phyloP scores from a whole-genome alignment of 345 rosid genomes.

The Durio zibethinus region DNA sequence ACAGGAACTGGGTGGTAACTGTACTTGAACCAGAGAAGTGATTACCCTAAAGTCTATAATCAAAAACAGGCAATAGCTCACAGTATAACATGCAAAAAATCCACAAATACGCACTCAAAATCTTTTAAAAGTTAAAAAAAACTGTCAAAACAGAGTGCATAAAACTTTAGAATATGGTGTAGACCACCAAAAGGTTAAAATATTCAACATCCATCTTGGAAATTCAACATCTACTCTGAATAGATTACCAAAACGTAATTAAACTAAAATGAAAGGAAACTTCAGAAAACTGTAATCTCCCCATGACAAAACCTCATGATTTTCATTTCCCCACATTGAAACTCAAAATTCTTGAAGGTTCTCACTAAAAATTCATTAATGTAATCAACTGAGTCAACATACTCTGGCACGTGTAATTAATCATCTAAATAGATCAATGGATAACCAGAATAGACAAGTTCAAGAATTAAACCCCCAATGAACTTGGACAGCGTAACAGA shows the following conservation, averaged over 20 bases:
- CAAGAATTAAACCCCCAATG: neutral
- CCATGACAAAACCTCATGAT: neutral
- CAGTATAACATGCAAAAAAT: neutral
- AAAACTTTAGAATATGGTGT: neutral
- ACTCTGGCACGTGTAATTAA: neutral
- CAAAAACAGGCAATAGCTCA: neutral
- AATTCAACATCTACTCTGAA: neutral
- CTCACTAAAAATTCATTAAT: neutral
- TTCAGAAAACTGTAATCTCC: neutral
- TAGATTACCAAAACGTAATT: neutral
- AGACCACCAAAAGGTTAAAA: neutral
- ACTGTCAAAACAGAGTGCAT: neutral
- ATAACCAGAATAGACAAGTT: neutral
- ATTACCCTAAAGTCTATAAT: neutral
- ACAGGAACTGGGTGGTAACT: conserved; percentile 97
- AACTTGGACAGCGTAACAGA: neutral
- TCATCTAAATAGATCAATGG: neutral
- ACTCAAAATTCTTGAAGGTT: neutral
- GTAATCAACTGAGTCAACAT: neutral
- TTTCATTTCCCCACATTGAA: neutral
- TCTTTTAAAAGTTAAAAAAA: neutral
- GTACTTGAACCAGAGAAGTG: conserved; percentile 22
- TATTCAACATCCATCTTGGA: neutral
- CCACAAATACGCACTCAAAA: neutral
- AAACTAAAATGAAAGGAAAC: neutral